These are phyloP conservation scores for Mesembryanthemum crystallinum DNA, from an alignment of 148 eudicot species.

Conservation along the genomic window DNA sequence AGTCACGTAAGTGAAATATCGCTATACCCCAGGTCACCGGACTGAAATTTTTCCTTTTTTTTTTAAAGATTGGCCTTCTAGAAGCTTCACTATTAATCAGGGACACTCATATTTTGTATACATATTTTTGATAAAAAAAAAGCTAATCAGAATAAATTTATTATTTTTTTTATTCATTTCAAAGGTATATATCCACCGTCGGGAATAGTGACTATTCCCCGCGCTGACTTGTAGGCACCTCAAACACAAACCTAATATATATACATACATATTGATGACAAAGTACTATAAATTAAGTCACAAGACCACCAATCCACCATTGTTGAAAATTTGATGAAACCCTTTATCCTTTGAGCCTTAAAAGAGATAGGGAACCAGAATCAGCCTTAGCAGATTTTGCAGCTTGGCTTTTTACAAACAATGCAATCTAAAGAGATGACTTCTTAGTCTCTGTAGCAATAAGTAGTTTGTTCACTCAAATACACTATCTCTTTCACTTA, in stretches of 20 bases:
- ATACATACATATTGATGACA: background rate
- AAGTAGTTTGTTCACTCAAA: conserved; percentile 25
- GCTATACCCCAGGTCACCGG: no score
- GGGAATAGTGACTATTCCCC: no score
- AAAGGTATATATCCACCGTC: no score
- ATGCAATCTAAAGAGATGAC: conserved; percentile 30
- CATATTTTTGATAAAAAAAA: no score
- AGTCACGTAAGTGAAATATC: no score
- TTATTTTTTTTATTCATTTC: no score
- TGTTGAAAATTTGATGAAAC: conserved; percentile 12
- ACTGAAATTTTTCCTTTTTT: no score
- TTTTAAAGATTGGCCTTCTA: no score
- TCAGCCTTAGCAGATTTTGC: conserved; percentile 29
- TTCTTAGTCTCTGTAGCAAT: conserved; percentile 30
- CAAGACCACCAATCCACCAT: conserved; percentile 3
- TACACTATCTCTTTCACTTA: background rate
- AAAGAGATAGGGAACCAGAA: conserved; percentile 29
- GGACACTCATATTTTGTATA: no score
- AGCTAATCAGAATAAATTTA: no score
- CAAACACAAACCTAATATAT: background rate
- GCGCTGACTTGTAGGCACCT: no score
- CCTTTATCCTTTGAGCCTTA: background rate
- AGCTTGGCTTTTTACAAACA: conserved; percentile 35
- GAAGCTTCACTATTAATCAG: no score
- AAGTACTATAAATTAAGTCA: background rate